Base-by-base conservation (phyloP, 345 rosid genomes). In the Salix suchowensis region DNA sequence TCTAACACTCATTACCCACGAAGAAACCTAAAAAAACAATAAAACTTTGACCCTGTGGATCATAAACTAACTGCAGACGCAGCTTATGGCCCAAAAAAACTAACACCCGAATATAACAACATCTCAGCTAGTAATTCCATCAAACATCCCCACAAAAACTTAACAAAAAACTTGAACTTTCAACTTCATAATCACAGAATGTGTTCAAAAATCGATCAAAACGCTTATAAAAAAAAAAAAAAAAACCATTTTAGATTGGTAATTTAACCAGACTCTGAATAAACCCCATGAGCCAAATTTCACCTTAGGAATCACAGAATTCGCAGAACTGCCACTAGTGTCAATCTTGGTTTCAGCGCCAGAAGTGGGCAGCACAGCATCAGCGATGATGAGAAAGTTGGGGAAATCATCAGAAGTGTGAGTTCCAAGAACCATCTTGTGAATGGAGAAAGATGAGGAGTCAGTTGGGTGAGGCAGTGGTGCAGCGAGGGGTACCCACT, bases 381-480 rank as follows among this genome's bases (percentile, higher is more conserved):
- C 91, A 68, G 98, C 99, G 61, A 94, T 76, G 91, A 94, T 86
- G 60, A 96, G 93, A 72, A 80, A 92, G 76, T 94, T 93, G 23
- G 88, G 87, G 28, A 81, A 74, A 52, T 82, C 91, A 62, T 91
- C 95, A 84, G 95, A 88, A 68, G 99, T 93, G 74, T 96, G 95
- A 73, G 97, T 93, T 1, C 99, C 97, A 23, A 96, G 88, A 23
- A 92, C 83, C 40, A 96, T 90, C 82, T 86, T 80, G 83, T 95
- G 98, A n/a, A 88, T 85, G 55, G 70, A 36, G 58, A 90, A 91
- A 44, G 86, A 72, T 5, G 68, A 72, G 7, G 92, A 90, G 74
- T 87, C 89, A 18, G 78, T 81, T 11, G 81, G 26, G 85, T 79
- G 87, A 2, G 92, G 89, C n/a, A 15, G 75, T 15, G 92, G 86